Percentiles rank a stretch among this genome's conserved stretches.
phyloP scores from a whole-genome alignment of 495 filamentous ascomycete species.

The Penicillium manginii region DNA sequence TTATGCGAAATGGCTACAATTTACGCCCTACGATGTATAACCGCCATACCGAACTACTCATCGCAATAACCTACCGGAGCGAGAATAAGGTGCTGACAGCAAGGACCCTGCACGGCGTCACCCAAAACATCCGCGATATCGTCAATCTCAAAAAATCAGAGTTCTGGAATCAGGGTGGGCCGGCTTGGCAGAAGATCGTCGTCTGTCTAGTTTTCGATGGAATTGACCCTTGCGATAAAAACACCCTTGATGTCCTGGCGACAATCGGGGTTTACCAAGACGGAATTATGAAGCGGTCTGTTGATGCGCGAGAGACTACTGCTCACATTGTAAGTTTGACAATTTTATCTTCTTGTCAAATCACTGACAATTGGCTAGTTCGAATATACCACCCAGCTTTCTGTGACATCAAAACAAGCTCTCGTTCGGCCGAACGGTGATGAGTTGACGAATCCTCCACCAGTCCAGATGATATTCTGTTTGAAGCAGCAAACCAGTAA shows the following conservation, averaged over 20 bases:
- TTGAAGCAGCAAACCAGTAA: slow-evolving; percentile 40
- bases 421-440: slow-evolving; percentile 17
- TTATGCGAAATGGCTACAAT: slow-evolving; percentile 98
- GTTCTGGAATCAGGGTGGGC: slow-evolving; percentile 98
- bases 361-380: slow-evolving; percentile 16
- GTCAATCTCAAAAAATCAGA: slow-evolving; percentile 96
- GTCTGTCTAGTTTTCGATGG: slow-evolving; percentile 96
- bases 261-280: slow-evolving; percentile 97
- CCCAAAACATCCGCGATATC: slow-evolving; percentile 98
- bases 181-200: slow-evolving; percentile 99
- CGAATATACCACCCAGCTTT: slow-evolving; percentile 24
- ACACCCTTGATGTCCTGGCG: slow-evolving; percentile 88
- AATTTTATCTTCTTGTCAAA: neutral
- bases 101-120: slow-evolving; percentile 91
- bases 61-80: slow-evolving; percentile 98
- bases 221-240: slow-evolving; percentile 96
- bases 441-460: slow-evolving; percentile 20
- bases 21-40: slow-evolving; percentile 99
- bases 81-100: slow-evolving; percentile 94
- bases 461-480: slow-evolving; percentile 70
- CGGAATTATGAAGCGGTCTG: slow-evolving; percentile 96
- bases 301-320: slow-evolving; percentile 92
- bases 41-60: slow-evolving; percentile 92
- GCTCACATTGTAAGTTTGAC: slow-evolving; percentile 74
- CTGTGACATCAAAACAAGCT: slow-evolving; percentile 20